Evolutionary conservation across 2,329 filamentous ascomycete species (phyloP).

Genomic region (Botrytis pseudocinerea): DNA sequence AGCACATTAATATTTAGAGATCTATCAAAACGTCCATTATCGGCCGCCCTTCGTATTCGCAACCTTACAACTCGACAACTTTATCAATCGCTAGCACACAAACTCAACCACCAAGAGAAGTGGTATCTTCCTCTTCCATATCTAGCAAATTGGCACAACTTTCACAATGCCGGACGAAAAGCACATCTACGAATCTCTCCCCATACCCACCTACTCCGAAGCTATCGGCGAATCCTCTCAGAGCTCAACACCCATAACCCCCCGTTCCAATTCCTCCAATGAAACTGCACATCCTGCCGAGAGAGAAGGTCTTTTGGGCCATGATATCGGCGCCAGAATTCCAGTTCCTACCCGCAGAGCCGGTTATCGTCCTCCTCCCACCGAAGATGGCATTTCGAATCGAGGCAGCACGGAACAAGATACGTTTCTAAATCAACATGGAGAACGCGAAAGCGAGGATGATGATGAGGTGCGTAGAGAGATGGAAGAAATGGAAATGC

Average conservation of each 20-base stretch:
- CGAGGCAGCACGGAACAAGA: conserved; percentile 36
- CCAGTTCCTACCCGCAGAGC: conserved; percentile 47
- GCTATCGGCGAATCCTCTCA: conserved; percentile 64
- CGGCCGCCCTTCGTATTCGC: conserved; percentile 6
- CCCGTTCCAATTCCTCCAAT: conserved; percentile 49
- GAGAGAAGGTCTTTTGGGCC: conserved; percentile 71
- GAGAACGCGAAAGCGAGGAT: conserved; percentile 48
- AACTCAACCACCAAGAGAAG: conserved; percentile 18
- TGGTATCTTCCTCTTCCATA: background rate
- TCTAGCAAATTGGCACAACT: conserved; percentile 15
- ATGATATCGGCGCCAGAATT: conserved; percentile 47
- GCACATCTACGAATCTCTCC: conserved; percentile 60
- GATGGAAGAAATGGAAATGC: conserved; percentile 86
- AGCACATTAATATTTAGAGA: conserved; percentile 1
- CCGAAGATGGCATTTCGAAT: conserved; percentile 65
- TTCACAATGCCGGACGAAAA: conserved; percentile 51
- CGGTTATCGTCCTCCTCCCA: conserved; percentile 78
- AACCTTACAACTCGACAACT: background rate
- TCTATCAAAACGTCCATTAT: background rate
- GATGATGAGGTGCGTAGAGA: conserved; percentile 71
- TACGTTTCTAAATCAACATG: conserved; percentile 54
- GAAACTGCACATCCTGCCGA: conserved; percentile 71
- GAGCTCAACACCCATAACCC: conserved; percentile 62
- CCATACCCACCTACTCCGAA: conserved; percentile 84
- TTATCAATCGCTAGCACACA: conserved; percentile 1